Evolutionary conservation across 176 grass and related monocot species (phyloP), one percentile per base, ranked within the genome.

Genomic region (Metroxylon sagu): DNA sequence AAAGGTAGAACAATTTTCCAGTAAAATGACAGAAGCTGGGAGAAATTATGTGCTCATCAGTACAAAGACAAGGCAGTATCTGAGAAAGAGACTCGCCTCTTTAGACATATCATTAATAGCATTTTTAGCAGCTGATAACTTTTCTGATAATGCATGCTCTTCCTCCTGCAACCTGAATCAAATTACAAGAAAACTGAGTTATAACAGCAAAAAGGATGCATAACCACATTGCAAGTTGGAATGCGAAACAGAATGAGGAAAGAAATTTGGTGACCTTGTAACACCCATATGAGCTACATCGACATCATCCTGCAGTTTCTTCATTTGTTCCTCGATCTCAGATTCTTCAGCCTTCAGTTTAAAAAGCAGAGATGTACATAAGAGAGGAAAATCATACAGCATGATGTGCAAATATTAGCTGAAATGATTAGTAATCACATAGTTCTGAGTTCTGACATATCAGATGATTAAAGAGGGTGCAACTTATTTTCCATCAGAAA

Each of bases 281-380:
- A 87, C 65, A 77, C 48, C 82, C 66, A 48, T 79, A 68, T 27
- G 43, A 76, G 54, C 62, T 67, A 14, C 39, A 54, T 85, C 67
- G 69, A 90, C 82, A 27, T 90, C 80, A 61, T 77, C 31, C 56
- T 88, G 72, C 35, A 87, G 54, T 64, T 65, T 73, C 48, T 61
- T 19, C 16, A 90, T 88, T n/a, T 72, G 50, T 49, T 80, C 75
- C 29, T 84, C 79, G 59, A 71, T 62, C 81, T 70, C 66, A 66
- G 80, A 96, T 75, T 75, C 78, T 77, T 90, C 83, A 75, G 75
- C 86, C 92, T 96, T 67, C 54, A 76, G 62, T 72, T 66, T 61
- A 18, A 65, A 58, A 79, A 29, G 35, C 8, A 43, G 35, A 43
- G 21, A 23, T 23, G 21, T 43, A 43, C 8, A 62, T n/a, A 89